Conservation (phyloP, 305 asterid genomes). For the Rubia tinctorum region DNA sequence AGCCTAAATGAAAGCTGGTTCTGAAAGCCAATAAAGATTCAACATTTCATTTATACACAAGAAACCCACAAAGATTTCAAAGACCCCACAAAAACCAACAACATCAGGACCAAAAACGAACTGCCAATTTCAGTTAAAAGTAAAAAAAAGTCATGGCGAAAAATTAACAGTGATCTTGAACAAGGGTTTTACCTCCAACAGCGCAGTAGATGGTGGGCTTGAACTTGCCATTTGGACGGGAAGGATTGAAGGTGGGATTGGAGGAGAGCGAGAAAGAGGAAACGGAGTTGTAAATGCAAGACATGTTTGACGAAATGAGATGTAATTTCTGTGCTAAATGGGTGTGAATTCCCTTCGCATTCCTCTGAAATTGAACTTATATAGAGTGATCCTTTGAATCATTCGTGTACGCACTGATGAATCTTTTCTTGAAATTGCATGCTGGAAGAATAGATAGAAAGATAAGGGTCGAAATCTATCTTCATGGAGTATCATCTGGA, state of each 20-base stretch:
- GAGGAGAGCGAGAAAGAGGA: conserved; percentile 26
- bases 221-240: conserved; percentile 20
- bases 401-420: background rate
- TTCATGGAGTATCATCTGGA: conserved; percentile 1
- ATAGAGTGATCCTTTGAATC: background rate
- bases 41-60: background rate
- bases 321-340: background rate
- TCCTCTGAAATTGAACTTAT: conserved; percentile 5
- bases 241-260: conserved; percentile 21
- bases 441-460: conserved; percentile 12
- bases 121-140: background rate
- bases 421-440: background rate
- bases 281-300: conserved; percentile 27
- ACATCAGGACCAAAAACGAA: background rate
- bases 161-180: background rate
- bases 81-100: background rate
- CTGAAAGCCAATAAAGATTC: background rate
- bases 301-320: conserved; percentile 14
- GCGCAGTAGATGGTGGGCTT: conserved; percentile 28
- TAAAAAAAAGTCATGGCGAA: background rate
- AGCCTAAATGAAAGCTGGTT: background rate
- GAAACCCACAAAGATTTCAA: background rate
- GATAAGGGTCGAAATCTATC: conserved; percentile 27
- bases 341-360: background rate
- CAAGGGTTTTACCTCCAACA: conserved; percentile 29